Evolutionary conservation across 2,329 filamentous ascomycete genomes (phyloP).

Genomic region (Trichocomaceae sp.): DNA sequence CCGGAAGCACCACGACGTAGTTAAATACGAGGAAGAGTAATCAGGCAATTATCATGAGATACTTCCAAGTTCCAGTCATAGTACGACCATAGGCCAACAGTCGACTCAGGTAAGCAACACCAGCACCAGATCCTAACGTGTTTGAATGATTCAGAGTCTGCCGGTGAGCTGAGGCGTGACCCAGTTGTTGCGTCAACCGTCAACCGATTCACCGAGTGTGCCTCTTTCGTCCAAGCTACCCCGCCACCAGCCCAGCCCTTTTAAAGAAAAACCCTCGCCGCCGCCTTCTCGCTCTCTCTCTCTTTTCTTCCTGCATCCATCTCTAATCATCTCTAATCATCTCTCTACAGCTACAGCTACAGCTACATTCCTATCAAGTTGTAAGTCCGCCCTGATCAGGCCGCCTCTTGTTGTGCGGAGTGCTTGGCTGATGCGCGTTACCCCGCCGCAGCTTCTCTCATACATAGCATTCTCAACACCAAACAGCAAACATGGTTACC

Average conservation of each 20-base stretch:
- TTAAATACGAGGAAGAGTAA: neutral
- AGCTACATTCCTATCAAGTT: neutral
- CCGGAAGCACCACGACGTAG: slow-evolving; percentile 4
- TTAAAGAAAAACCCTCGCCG: neutral
- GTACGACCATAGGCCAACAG: too few species aligned
- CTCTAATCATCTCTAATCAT: neutral
- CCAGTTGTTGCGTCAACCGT: slow-evolving; percentile 24
- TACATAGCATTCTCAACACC: neutral
- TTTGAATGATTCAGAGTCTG: slow-evolving; percentile 20
- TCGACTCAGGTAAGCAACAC: neutral
- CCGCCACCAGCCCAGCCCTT: slow-evolving; percentile 16
- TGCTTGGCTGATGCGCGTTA: neutral
- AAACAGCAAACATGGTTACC: slow-evolving; percentile 31
- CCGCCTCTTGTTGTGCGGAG: neutral
- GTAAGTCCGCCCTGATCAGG: neutral
- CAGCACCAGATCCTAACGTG: slow-evolving; percentile 12
- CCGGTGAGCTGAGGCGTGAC: slow-evolving; percentile 27
- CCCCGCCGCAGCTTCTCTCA: slow-evolving; percentile 21
- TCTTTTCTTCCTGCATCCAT: neutral
- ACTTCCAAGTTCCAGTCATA: neutral
- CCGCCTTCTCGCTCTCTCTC: slow-evolving; percentile 1
- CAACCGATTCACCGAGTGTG: slow-evolving; percentile 28
- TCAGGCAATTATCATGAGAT: neutral
- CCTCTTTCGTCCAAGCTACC: slow-evolving; percentile 26
- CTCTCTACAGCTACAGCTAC: neutral